phyloP scores from a whole-genome alignment of 441 rosid genomes.

The Adansonia gregorii region DNA sequence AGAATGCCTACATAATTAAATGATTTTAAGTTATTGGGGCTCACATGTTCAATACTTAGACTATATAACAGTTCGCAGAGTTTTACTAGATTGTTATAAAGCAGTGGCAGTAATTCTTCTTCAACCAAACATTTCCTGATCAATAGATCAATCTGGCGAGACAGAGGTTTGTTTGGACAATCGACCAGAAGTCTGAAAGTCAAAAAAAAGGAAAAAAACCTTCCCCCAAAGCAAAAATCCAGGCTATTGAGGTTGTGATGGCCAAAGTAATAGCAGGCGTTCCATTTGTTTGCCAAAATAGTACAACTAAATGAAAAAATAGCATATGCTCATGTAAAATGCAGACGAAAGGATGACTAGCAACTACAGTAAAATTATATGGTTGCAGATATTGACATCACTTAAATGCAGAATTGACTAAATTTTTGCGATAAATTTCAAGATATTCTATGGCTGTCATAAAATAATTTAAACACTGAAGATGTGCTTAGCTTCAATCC shows the following conservation, averaged over 20 bases:
- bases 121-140: neutral
- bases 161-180: neutral
- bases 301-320: neutral
- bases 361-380: neutral
- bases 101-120: neutral
- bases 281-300: neutral
- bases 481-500: neutral
- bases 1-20: neutral
- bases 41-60: neutral
- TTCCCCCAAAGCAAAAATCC: neutral
- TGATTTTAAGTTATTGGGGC: neutral
- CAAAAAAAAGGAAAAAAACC: too few species aligned
- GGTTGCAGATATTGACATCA: neutral
- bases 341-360: neutral
- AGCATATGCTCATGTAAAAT: neutral
- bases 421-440: neutral
- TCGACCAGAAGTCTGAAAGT: neutral
- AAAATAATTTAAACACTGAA: too few species aligned
- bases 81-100: slow-evolving; percentile 1
- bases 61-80: neutral
- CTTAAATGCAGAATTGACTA: neutral
- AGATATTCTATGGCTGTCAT: neutral
- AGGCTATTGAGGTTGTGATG: neutral
- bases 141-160: too few species aligned
- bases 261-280: neutral